phyloP scores from a whole-genome alignment of 495 filamentous ascomycete species.

The Hypoxylon fragiforme region DNA sequence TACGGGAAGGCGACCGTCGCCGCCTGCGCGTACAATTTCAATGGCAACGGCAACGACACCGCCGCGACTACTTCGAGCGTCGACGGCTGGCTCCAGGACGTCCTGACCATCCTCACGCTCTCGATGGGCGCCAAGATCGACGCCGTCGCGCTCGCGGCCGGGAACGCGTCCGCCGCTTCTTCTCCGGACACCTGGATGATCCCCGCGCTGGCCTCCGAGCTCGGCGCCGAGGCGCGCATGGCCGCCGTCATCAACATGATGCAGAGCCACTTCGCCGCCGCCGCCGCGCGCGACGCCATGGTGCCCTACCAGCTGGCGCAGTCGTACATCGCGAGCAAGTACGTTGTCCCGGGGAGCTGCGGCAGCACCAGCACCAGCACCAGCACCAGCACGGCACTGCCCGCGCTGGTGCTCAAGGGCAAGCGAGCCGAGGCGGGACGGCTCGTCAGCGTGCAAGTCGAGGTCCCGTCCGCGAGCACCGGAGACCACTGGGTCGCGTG shows the following conservation, averaged over 20 bases:
- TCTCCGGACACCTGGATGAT: constrained; percentile 50
- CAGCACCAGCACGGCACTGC: constrained; percentile 21
- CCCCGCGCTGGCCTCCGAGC: constrained; percentile 35
- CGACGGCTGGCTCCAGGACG: constrained; percentile 37
- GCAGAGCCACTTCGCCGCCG: constrained; percentile 41
- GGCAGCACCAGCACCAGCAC: constrained; percentile 20
- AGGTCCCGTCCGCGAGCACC: constrained; percentile 12
- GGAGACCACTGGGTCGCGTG: constrained; percentile 40
- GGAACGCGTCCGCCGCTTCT: too few relatives aligned
- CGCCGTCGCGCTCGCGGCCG: constrained; percentile 55
- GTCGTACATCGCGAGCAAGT: constrained; percentile 38
- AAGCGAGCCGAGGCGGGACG: constrained; percentile 11
- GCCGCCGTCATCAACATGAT: constrained; percentile 49
- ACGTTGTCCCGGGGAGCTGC: constrained; percentile 20
- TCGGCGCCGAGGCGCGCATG: constrained; percentile 45
- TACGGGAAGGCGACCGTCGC: constrained; percentile 34
- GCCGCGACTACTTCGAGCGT: too few relatives aligned
- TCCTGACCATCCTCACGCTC: constrained; percentile 48
- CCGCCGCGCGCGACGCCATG: constrained; percentile 41
- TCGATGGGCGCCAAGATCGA: constrained; percentile 61
- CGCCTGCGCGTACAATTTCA: constrained; percentile 36
- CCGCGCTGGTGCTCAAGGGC: constrained; percentile 26
- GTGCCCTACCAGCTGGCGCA: constrained; percentile 41
- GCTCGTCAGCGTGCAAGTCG: constrained; percentile 25
- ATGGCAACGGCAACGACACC: not conserved